A percentile compares a stretch with the other conserved stretches of the same genome.
Conservation (phyloP, 23 red algal genomes). For the Gracilaria caudata region DNA sequence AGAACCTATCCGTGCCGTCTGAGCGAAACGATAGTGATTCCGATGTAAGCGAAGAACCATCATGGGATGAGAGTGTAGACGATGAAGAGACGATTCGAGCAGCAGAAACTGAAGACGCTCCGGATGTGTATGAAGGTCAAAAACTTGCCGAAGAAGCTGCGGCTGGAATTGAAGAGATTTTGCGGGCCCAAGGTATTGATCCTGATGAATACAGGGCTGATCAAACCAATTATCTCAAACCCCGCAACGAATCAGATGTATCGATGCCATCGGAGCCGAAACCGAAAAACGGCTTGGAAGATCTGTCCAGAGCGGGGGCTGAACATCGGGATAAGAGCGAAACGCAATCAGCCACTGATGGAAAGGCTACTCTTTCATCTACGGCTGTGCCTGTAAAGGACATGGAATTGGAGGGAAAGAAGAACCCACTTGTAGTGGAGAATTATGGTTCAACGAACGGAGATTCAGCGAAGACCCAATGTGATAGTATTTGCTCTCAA, state of each 20-base stretch:
- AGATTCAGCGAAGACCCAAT: neutral
- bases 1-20: neutral
- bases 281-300: neutral
- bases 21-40: slow-evolving; percentile 1
- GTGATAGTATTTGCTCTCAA: neutral
- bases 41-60: neutral
- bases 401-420: neutral
- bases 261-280: neutral
- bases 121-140: slow-evolving; percentile 36
- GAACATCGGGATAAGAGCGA: neutral
- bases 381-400: neutral
- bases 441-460: slow-evolving; percentile 3
- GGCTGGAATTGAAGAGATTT: slow-evolving; percentile 58
- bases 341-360: too few species aligned
- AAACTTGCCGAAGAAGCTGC: slow-evolving; percentile 55
- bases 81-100: slow-evolving; percentile 69
- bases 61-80: slow-evolving; percentile 27
- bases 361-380: neutral
- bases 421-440: neutral
- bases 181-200: slow-evolving; percentile 76
- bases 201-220: slow-evolving; percentile 51
- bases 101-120: slow-evolving; percentile 55
- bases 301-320: neutral
- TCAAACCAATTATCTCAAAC: slow-evolving; percentile 20
- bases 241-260: neutral